Conservation (phyloP, 306 rosid genomes). For the Fagus sylvatica region DNA sequence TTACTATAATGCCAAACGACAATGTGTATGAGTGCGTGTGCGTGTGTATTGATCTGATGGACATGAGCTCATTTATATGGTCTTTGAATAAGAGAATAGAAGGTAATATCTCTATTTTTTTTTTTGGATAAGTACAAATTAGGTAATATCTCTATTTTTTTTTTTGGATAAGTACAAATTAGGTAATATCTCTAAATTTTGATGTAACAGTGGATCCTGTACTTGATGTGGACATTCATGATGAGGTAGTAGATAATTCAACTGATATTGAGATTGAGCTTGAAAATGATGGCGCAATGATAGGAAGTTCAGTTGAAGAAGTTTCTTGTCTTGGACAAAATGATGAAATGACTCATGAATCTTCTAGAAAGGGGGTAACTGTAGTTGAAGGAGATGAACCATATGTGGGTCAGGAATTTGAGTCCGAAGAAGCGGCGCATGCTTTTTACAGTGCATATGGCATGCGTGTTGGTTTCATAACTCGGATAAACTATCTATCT, state of each 20-base stretch:
- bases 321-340: constrained; percentile 11
- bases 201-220: constrained; percentile 32
- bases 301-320: constrained; percentile 18
- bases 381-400: constrained; percentile 27
- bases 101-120: background rate
- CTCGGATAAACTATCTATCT: constrained; percentile 32
- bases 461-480: constrained; percentile 32
- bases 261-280: constrained; percentile 7
- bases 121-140: too few relatives aligned
- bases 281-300: constrained; percentile 4
- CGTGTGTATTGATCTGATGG: background rate
- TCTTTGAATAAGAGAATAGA: background rate
- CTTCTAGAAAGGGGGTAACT: constrained; percentile 9
- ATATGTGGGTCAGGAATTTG: constrained; percentile 41
- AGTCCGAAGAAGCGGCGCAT: constrained; percentile 28
- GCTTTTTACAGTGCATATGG: constrained; percentile 37
- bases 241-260: constrained; percentile 16
- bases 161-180: too few relatives aligned
- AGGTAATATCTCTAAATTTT: constrained; percentile 3
- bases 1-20: too few relatives aligned
- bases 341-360: constrained; percentile 12
- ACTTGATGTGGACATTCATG: constrained; percentile 8
- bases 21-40: too few relatives aligned
- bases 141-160: background rate
- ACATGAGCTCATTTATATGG: background rate